Evolutionary conservation across 345 rosid species (phyloP), one percentile per base, ranked within the genome.

Genomic region (Murraya paniculata): DNA sequence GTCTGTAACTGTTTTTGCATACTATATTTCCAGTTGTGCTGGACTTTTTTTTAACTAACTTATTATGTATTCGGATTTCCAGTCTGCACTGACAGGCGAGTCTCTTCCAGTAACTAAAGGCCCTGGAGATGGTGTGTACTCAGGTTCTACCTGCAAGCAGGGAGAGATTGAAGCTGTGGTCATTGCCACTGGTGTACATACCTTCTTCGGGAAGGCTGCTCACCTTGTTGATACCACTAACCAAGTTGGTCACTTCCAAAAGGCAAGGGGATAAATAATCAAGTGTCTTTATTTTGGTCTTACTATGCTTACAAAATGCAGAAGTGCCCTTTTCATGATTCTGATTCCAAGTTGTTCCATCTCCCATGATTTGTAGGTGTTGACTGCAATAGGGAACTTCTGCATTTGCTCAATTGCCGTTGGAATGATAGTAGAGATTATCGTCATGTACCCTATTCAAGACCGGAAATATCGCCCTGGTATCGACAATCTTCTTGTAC

Each of bases 11-110:
- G 27, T 30, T 59, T 57, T 69, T 50, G n/a, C 66, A 56, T 73
- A 14, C 13, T 24, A 21, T 62, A 33, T 71, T 72, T 72, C 66
- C 57, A 61, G 77, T 67, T 74, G 27, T 25, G 71, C 72, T 81
- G 73, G 35, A 73, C n/a, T 13, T 22, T 3, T 50, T 8, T 60
- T 71, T 75, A 65, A 64, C 72, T 81, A 55, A 71, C 78, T 10
- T 59, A 50, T 19, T 18, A 64, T 68, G 53, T 4, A 31, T 11
- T 77, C 76, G 61, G 59, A 60, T 84, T 70, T 79, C 84, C 87
- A 94, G 98, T 94, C 99, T 87, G 92, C 99, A 31, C 99, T 95
- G 68, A 95, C 98, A 2, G 99, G 99, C 2, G 99, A 95, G 84
- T 95, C 99, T 66, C 99, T 95, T 78, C 99, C 99, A 6, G 99